A percentile compares a stretch with the other conserved stretches of the same genome.
These are phyloP conservation scores for Agaricus subrufescens DNA, from an alignment of 768 basidiomycete species.

Conservation along the genomic window DNA sequence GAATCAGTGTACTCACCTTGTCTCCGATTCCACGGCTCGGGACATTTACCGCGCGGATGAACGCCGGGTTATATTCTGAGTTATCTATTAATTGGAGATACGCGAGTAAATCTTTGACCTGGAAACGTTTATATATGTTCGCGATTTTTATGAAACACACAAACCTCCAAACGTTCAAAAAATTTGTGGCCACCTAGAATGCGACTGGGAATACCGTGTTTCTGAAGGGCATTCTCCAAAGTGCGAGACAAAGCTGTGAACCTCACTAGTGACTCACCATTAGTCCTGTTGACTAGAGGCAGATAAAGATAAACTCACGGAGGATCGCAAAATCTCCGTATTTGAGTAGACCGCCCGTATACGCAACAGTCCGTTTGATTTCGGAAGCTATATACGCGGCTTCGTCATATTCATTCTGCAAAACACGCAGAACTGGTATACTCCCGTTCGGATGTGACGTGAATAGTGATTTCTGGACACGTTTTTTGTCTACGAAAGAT, in stretches of 20 bases:
- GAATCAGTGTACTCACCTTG: conserved; percentile 42
- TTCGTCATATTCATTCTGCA: conserved; percentile 56
- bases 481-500: conserved; percentile 52
- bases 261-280: conserved; percentile 47
- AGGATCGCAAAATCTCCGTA: conserved; percentile 84
- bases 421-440: conserved; percentile 51
- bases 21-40: conserved; percentile 74
- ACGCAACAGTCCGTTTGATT: conserved; percentile 72
- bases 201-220: conserved; percentile 70
- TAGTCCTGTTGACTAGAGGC: neutral
- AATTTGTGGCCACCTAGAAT: conserved; percentile 82
- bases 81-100: conserved; percentile 85
- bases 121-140: neutral
- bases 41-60: conserved; percentile 65
- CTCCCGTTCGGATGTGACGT: conserved; percentile 64
- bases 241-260: conserved; percentile 76
- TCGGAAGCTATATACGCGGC: conserved; percentile 69
- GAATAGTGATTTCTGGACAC: conserved; percentile 69
- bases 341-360: conserved; percentile 62
- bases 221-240: conserved; percentile 73
- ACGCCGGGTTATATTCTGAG: conserved; percentile 58
- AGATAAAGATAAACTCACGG: conserved; percentile 37
- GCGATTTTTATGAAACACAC: conserved; percentile 9
- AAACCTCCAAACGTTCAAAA: conserved; percentile 78
- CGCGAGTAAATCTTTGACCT: conserved; percentile 79